These are phyloP conservation scores for Talaromyces sp. DNA, from an alignment of 2,329 filamentous ascomycete species.

Conservation along the genomic window DNA sequence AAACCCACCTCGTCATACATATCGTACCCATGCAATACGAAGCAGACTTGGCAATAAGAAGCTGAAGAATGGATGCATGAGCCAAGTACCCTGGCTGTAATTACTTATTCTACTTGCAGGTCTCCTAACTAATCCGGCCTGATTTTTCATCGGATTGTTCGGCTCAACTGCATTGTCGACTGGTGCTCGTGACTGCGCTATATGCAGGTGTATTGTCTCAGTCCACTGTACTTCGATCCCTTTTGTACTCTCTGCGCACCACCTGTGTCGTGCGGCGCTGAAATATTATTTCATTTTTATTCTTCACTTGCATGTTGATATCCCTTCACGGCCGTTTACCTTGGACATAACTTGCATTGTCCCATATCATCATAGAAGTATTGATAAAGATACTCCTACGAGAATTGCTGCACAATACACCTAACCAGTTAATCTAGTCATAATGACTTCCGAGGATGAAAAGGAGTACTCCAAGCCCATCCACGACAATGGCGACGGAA, in stretches of 20 bases:
- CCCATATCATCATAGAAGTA: neutral
- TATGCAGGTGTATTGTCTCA: neutral
- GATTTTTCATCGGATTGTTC: neutral
- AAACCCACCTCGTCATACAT: slow-evolving; percentile 6
- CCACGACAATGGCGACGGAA: slow-evolving; percentile 4
- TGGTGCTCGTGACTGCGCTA: neutral
- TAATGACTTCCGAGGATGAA: slow-evolving; percentile 13
- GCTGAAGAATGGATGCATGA: neutral
- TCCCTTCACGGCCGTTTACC: slow-evolving; percentile 1
- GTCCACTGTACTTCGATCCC: neutral
- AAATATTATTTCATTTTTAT: neutral
- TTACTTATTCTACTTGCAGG: neutral
- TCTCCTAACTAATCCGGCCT: slow-evolving; percentile 7
- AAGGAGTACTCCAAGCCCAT: slow-evolving; percentile 11
- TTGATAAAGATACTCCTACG: neutral
- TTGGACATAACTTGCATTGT: neutral
- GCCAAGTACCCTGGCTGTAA: neutral
- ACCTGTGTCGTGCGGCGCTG: neutral
- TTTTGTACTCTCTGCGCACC: slow-evolving; percentile 2
- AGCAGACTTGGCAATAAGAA: neutral
- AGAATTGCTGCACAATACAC: neutral
- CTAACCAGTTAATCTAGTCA: neutral
- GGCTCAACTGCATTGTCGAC: neutral
- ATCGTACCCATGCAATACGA: neutral
- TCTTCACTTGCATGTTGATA: neutral